Evolutionary conservation across 208 protist species (phyloP).

Genomic region (Trypanosoma conorhini): DNA sequence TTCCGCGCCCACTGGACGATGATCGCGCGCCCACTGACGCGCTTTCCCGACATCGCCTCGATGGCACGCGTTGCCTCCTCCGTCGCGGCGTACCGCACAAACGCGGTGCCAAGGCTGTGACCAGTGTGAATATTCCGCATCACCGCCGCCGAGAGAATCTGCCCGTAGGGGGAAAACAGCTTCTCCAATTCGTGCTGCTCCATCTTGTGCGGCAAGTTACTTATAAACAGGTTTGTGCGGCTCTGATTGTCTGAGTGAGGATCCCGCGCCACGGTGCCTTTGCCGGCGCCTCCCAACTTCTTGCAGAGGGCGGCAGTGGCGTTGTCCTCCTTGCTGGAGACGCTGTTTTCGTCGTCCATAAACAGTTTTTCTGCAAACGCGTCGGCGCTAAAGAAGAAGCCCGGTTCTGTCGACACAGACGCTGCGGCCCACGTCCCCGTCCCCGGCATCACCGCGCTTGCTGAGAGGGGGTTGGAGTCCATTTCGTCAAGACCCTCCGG

Average conservation of each 20-base stretch:
- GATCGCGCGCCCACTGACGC: conserved; percentile 50
- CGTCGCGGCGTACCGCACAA: conserved; percentile 73
- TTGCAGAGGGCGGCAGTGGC: not conserved
- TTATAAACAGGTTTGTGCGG: conserved; percentile 28
- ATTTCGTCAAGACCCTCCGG: not conserved
- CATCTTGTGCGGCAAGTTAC: conserved; percentile 20
- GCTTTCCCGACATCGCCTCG: conserved; percentile 39
- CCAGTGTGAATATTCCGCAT: conserved; percentile 87
- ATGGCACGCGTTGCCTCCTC: conserved; percentile 68
- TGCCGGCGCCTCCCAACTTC: not conserved
- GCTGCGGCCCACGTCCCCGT: not conserved
- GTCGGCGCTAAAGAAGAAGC: not conserved
- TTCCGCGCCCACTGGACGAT: conserved; percentile 81
- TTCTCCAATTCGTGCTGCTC: conserved; percentile 7
- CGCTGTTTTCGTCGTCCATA: not conserved
- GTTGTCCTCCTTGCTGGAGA: not conserved
- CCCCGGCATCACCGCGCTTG: not conserved
- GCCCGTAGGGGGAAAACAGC: conserved; percentile 46
- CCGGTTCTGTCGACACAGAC: not conserved
- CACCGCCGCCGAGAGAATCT: conserved; percentile 50
- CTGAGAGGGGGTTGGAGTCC: not conserved
- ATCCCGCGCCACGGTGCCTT: not conserved
- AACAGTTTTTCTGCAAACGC: not conserved
- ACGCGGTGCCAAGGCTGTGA: conserved; percentile 76
- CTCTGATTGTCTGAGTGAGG: conserved; percentile 13